These are phyloP conservation scores for Lophiostoma macrostomum DNA, from an alignment of 495 filamentous ascomycete genomes.

Conservation along the genomic window DNA sequence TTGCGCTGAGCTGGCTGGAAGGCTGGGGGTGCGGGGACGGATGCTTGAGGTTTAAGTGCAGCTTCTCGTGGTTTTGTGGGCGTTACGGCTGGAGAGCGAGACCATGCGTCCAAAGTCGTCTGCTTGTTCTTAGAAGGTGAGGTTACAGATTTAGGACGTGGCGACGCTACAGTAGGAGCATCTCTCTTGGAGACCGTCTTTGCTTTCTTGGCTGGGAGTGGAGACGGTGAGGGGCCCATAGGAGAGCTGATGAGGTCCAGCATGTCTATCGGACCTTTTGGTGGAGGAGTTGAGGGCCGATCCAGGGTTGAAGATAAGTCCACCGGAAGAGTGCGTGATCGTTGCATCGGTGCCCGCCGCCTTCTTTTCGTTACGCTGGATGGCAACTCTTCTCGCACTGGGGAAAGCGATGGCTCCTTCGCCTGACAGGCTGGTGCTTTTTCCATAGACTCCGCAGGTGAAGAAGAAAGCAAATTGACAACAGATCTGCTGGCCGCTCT, in stretches of 20 bases:
- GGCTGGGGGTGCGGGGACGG: neutral
- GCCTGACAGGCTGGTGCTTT: neutral
- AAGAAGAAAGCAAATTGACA: constrained; percentile 25
- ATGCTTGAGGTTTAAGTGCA: neutral
- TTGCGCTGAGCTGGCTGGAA: neutral
- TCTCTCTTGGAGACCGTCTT: constrained; percentile 1
- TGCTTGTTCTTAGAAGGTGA: constrained; percentile 10
- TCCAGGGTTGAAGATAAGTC: neutral
- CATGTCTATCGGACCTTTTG: neutral
- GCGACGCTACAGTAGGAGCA: neutral
- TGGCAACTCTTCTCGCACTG: constrained; percentile 8
- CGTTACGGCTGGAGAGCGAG: neutral
- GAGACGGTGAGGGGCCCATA: constrained; percentile 10
- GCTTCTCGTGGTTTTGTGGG: constrained; percentile 16
- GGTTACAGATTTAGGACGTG: neutral
- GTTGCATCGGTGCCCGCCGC: constrained; percentile 14
- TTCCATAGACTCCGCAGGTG: neutral
- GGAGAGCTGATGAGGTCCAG: constrained; percentile 20
- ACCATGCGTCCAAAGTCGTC: constrained; percentile 19
- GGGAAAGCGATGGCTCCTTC: constrained; percentile 5
- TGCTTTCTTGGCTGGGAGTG: constrained; percentile 21
- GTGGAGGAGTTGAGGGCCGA: constrained; percentile 16
- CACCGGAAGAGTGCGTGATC: constrained; percentile 22
- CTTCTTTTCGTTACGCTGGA: constrained; percentile 22
- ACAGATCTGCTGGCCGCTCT: neutral